phyloP scores from a whole-genome alignment of 768 basidiomycete species.

The Fomitopsis pulvina region DNA sequence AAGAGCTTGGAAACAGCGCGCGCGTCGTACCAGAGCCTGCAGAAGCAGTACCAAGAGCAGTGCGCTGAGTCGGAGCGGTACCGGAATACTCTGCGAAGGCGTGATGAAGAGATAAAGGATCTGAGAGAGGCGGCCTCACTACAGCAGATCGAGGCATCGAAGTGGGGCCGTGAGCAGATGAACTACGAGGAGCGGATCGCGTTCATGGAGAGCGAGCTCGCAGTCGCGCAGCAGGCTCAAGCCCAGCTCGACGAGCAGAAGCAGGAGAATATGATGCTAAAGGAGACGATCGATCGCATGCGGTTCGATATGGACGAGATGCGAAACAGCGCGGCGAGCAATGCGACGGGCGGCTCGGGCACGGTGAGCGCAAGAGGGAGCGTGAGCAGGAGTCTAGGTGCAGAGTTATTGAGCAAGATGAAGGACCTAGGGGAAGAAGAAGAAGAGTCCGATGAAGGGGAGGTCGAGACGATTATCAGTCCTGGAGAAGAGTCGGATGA shows the following conservation, averaged over 20 bases:
- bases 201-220: conserved; percentile 67
- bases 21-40: conserved; percentile 65
- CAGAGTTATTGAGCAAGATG: conserved; percentile 63
- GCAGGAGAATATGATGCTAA: conserved; percentile 86
- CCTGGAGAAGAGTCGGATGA: conserved; percentile 39
- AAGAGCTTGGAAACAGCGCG: conserved; percentile 70
- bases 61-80: conserved; percentile 77
- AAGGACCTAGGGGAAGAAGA: conserved; percentile 33
- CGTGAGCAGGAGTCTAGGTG: conserved; percentile 69
- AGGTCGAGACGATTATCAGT: conserved; percentile 24
- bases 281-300: conserved; percentile 95
- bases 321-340: conserved; percentile 41
- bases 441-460: conserved; percentile 31
- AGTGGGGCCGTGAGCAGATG: conserved; percentile 63
- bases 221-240: conserved; percentile 62
- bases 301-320: conserved; percentile 93
- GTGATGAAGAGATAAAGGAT: conserved; percentile 67
- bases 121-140: conserved; percentile 52
- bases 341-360: conserved; percentile 26
- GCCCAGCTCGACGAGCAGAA: conserved; percentile 85
- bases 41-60: conserved; percentile 88
- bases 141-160: conserved; percentile 58
- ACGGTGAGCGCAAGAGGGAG: conserved; percentile 50
- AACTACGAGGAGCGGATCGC: conserved; percentile 65
- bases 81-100: conserved; percentile 63